Evolutionary conservation across 2,329 filamentous ascomycete genomes (phyloP), one percentile per base, ranked within the genome.

Genomic region (Verticillium zaregamsianum): DNA sequence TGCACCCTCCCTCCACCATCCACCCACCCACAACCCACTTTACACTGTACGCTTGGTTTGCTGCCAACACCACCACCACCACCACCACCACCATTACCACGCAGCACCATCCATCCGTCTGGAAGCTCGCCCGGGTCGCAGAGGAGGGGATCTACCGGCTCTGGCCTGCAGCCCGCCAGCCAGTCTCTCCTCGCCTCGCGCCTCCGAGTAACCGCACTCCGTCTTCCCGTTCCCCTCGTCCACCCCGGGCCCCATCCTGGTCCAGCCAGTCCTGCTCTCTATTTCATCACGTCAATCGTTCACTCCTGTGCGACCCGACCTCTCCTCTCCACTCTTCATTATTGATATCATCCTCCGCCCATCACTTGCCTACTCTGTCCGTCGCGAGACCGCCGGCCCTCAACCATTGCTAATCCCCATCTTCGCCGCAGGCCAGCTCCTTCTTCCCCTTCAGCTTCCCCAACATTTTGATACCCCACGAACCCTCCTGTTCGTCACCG

Each of bases 31-130:
- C 55, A 56, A 23, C 25, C 55, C 55, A 15, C 33, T 25, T 25
- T 56, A n/a, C 33, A 32, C 31, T 37, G 33, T 56, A 56, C 33
- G 17, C 33, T 56, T 56, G 28, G 37, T 62, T 60, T 62, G 57
- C 54, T 39, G 58, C 55, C 60, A 33, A 59, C 59, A 14, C 52
- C 33, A 37, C 28, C 17, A 54, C 15, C 40, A 61, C 32, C 14
- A 55, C n/a, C 14, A 3, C 14, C 54, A 40, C 45, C 39, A 49
- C 45, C 39, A 49, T 8, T 14, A 49, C 45, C 45, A 49, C 45
- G n/a, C 45, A 12, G 20, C 45, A 49, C 45, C 45, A 49, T 49
- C 45, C 45, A 49, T 23, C 45, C 20, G 45, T 40, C 37, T 40
- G 20, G 45, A 25, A 49, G 45, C 45, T 25, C n/a, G 45, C 45